These are phyloP conservation scores for Isabelozyma rhagii DNA, from an alignment of 805 yeast genomes.

Conservation along the genomic window DNA sequence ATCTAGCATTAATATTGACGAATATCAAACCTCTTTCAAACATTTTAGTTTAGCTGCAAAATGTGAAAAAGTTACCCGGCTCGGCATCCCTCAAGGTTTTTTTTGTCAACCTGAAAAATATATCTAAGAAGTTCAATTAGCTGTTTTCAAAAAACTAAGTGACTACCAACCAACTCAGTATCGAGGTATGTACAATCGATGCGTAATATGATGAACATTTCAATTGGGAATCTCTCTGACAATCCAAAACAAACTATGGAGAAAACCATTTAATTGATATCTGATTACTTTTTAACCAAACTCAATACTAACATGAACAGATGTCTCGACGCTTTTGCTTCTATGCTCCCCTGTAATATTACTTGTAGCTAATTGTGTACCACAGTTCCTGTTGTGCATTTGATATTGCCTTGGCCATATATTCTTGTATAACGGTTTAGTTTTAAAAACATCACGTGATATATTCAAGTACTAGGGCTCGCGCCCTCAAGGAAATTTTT, in stretches of 20 bases:
- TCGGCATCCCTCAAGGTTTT: neutral
- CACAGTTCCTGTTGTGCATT: too few species aligned
- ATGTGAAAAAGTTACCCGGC: neutral
- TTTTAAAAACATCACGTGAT: constrained; percentile 1
- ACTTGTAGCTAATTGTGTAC: too few species aligned
- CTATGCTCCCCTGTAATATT: too few species aligned
- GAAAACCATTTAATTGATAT: constrained; percentile 17
- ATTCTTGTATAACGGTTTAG: neutral
- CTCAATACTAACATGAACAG: constrained; percentile 2
- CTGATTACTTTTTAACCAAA: constrained; percentile 9
- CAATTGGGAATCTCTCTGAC: constrained; percentile 39
- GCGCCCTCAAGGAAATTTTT: constrained; percentile 4
- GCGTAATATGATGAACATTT: constrained; percentile 20
- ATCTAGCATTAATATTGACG: too few species aligned
- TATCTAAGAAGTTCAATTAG: neutral
- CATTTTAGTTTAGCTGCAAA: neutral
- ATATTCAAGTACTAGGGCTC: constrained; percentile 6
- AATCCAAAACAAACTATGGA: constrained; percentile 23
- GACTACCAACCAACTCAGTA: neutral
- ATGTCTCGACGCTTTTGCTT: too few species aligned
- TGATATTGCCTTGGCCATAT: too few species aligned
- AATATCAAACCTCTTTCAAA: too few species aligned
- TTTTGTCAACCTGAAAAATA: too few species aligned
- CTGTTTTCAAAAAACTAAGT: neutral
- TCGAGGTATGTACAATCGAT: neutral